These are phyloP conservation scores for Porogramme epimiltina DNA, from an alignment of 1,284 basidiomycete species.

Conservation along the genomic window DNA sequence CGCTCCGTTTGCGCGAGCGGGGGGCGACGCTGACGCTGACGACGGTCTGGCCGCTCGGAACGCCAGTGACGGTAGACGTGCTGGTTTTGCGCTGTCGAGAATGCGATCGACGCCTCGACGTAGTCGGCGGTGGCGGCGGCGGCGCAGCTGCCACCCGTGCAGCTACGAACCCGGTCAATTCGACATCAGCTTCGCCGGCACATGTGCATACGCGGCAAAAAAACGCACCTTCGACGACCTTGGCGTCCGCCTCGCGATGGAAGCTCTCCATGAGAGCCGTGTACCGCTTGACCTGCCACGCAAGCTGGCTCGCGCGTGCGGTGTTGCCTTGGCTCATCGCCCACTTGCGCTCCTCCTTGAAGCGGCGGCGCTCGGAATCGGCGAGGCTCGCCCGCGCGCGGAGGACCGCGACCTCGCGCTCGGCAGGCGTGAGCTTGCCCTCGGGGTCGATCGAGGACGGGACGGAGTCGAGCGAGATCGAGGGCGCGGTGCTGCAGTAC, in stretches of 20 bases:
- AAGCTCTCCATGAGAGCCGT: slow-evolving; percentile 79
- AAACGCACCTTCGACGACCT: slow-evolving; percentile 62
- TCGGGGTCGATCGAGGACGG: slow-evolving; percentile 62
- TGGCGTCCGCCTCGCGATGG: slow-evolving; percentile 74
- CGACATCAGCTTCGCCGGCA: background rate
- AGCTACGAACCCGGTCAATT: slow-evolving; percentile 20
- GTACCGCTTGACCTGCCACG: slow-evolving; percentile 79
- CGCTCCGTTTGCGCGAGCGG: slow-evolving; percentile 30
- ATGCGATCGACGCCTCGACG: slow-evolving; percentile 21
- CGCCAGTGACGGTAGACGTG: slow-evolving; percentile 7
- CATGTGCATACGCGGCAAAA: background rate
- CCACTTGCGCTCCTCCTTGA: slow-evolving; percentile 84
- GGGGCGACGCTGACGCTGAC: slow-evolving; percentile 26
- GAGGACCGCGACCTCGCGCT: slow-evolving; percentile 70
- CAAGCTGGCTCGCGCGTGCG: slow-evolving; percentile 73
- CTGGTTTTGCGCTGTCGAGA: slow-evolving; percentile 18
- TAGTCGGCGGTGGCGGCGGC: slow-evolving; percentile 3
- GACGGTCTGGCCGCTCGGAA: slow-evolving; percentile 18
- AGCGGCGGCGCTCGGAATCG: slow-evolving; percentile 77
- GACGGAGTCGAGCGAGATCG: slow-evolving; percentile 45
- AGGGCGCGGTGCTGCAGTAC: slow-evolving; percentile 31
- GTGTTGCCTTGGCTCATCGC: slow-evolving; percentile 73
- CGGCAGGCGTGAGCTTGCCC: slow-evolving; percentile 60
- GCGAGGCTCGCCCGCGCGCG: slow-evolving; percentile 76
- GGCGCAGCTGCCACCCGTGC: slow-evolving; percentile 27